phyloP scores from a whole-genome alignment of 306 rosid genomes.

The Lithocarpus polystachyus region DNA sequence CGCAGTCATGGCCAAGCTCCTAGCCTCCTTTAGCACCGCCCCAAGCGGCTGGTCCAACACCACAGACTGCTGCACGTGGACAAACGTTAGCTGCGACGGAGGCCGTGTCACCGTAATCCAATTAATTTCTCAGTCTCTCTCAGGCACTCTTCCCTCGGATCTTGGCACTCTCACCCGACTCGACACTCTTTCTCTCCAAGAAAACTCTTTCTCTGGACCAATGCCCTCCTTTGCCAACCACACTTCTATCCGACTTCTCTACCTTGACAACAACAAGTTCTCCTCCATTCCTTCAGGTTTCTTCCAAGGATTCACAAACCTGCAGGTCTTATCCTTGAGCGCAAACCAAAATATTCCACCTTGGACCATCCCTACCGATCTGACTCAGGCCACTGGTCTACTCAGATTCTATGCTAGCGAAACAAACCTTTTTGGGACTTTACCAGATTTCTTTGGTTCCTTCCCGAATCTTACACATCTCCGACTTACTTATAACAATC shows the following conservation, averaged over 20 bases:
- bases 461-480: slow-evolving; percentile 37
- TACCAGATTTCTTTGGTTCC: slow-evolving; percentile 58
- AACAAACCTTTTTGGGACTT: slow-evolving; percentile 35
- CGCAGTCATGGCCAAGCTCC: too few species aligned
- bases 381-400: slow-evolving; percentile 36
- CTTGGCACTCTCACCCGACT: too few species aligned
- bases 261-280: slow-evolving; percentile 56
- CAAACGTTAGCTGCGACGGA: too few species aligned
- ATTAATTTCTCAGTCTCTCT: too few species aligned
- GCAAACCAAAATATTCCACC: slow-evolving; percentile 27
- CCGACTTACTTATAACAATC: slow-evolving; percentile 70
- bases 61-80: too few species aligned
- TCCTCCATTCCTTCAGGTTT: slow-evolving; percentile 39
- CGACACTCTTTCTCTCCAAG: too few species aligned
- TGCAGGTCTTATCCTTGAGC: slow-evolving; percentile 45
- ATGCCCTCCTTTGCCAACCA: too few species aligned
- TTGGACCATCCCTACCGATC: slow-evolving; percentile 52
- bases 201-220: too few species aligned
- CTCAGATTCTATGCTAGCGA: slow-evolving; percentile 34
- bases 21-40: too few species aligned
- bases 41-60: too few species aligned
- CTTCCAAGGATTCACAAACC: slow-evolving; percentile 41
- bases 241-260: neutral
- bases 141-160: too few species aligned
- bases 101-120: fast-evolving